Evolutionary conservation across 352 stramenopile genomes (phyloP).

Genomic region (Saprolegnia parasitica): DNA sequence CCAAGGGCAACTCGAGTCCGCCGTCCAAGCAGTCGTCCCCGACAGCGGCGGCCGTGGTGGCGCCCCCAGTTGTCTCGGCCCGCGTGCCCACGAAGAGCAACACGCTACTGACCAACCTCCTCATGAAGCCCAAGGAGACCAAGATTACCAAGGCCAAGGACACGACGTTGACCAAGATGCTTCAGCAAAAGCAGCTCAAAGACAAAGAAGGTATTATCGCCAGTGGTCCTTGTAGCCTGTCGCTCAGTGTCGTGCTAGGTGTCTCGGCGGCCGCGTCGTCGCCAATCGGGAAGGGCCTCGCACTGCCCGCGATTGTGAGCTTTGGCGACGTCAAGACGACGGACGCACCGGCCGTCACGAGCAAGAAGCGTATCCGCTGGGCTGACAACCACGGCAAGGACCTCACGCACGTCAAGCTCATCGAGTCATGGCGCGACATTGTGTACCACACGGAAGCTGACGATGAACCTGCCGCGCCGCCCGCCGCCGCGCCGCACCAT

Average conservation of each 20-base stretch:
- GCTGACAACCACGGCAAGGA: slow-evolving; percentile 71
- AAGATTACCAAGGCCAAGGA: not conserved
- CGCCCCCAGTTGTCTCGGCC: not conserved
- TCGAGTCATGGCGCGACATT: slow-evolving; percentile 81
- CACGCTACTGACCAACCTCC: slow-evolving; percentile 19
- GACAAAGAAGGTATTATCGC: not conserved
- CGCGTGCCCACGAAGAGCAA: slow-evolving; percentile 27
- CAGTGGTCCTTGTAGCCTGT: not conserved
- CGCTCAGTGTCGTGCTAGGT: not conserved
- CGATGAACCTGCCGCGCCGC: not conserved
- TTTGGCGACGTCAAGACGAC: slow-evolving; percentile 49
- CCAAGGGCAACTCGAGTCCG: slow-evolving; percentile 17
- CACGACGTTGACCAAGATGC: slow-evolving; percentile 2
- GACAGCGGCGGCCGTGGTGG: not conserved
- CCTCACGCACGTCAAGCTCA: slow-evolving; percentile 75
- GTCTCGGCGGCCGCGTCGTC: not conserved
- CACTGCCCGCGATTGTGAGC: slow-evolving; percentile 76
- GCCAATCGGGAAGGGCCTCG: slow-evolving; percentile 2
- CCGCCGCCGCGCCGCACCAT: slow-evolving; percentile 36
- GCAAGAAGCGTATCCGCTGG: slow-evolving; percentile 72
- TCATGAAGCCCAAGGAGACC: not conserved
- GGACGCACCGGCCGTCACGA: slow-evolving; percentile 32
- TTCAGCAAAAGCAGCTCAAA: slow-evolving; percentile 9
- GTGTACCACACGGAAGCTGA: slow-evolving; percentile 42
- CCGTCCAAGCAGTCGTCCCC: not conserved